Base-by-base conservation (phyloP, 805 yeast species). In the Candida wancherniae region DNA sequence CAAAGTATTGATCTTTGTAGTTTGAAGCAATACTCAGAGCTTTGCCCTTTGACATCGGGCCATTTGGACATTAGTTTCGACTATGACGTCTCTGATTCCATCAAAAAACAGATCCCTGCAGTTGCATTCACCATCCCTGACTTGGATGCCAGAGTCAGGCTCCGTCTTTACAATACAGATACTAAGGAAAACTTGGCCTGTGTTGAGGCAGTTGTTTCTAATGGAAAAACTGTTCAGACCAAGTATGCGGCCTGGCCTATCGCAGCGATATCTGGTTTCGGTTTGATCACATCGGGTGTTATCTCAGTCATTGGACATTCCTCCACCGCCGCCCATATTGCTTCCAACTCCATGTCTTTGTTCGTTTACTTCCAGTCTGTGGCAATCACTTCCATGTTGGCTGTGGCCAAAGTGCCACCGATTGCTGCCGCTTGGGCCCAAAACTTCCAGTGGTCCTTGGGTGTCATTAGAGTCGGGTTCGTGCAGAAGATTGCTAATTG, bases 391-490 rank as follows among this genome's bases (percentile, higher is more conserved):
- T 75, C 95, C 11, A 88, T 92, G 96, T 81, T 87, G 87, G 96
- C 94, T 34, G 97, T 90, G 18, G 74, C 85, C 13, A 67, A 75
- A 39, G 84, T 86, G 13, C 98, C 98, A 2, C 98, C 98, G 3
- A 88, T 92, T 45, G 97, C 97, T 4, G 86, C 95, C 3, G 88
- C 97, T 3, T 90, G 98, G 98, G 79, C 94, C 19, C 95, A 90
- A 60, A 92, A 90, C 63, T 92, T 92, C 67, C 79, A 77, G 58
- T 90, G 97, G 97, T 79, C 97, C 2, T 74, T 90, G 74, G 98
- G 98, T 27, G 80, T 90, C 42, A 84, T 92, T 47, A 71, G 73
- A 32, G 75, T 78, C 6, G 57, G 61, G 9, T 84, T 87, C 50
- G 81, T 90, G 75, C 96, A 88, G 57, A 57, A 67, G 24, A 83